These are phyloP conservation scores for Diplocarpon rosae DNA, from an alignment of 2,329 filamentous ascomycete species.

Conservation along the genomic window DNA sequence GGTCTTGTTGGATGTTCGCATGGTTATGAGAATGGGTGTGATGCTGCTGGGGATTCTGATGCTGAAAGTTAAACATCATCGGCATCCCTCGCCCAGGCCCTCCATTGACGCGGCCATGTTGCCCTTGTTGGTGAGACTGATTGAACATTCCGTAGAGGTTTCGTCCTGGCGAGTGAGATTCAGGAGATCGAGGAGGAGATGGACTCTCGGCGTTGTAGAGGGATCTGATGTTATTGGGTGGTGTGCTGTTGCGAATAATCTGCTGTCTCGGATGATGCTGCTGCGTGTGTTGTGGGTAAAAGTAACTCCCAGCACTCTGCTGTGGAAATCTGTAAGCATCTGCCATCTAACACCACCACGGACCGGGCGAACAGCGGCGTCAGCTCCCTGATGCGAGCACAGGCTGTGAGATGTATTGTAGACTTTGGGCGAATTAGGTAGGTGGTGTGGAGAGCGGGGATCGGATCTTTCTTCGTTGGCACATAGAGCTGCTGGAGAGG, in stretches of 20 bases:
- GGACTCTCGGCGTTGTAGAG: conserved; percentile 34
- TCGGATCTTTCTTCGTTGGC: conserved; percentile 26
- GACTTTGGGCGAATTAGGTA: conserved; percentile 15
- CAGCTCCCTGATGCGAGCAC: conserved; percentile 19
- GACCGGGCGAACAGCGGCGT: conserved; percentile 16
- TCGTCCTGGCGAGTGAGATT: conserved; percentile 29
- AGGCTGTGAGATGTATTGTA: conserved; percentile 10
- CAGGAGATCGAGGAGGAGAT: conserved; percentile 46
- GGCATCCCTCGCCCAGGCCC: conserved; percentile 49
- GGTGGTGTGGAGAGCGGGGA: conserved; percentile 22
- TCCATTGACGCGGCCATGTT: conserved; percentile 67
- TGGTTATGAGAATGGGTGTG: conserved; percentile 55
- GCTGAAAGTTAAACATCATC: conserved; percentile 62
- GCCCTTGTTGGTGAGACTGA: conserved; percentile 57
- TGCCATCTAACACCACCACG: conserved; percentile 46
- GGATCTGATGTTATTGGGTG: conserved; percentile 33
- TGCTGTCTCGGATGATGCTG: conserved; percentile 33
- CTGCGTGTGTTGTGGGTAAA: conserved; percentile 38
- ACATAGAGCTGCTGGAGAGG: conserved; percentile 25
- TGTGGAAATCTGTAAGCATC: conserved; percentile 56
- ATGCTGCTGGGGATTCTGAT: conserved; percentile 44
- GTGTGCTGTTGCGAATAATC: conserved; percentile 32
- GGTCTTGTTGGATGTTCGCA: conserved; percentile 47
- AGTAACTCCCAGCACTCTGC: conserved; percentile 46
- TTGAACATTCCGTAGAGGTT: conserved; percentile 53